Evolutionary conservation across 371 early-diverging fungal species (phyloP).

Genomic region (Chytridiales sp.): DNA sequence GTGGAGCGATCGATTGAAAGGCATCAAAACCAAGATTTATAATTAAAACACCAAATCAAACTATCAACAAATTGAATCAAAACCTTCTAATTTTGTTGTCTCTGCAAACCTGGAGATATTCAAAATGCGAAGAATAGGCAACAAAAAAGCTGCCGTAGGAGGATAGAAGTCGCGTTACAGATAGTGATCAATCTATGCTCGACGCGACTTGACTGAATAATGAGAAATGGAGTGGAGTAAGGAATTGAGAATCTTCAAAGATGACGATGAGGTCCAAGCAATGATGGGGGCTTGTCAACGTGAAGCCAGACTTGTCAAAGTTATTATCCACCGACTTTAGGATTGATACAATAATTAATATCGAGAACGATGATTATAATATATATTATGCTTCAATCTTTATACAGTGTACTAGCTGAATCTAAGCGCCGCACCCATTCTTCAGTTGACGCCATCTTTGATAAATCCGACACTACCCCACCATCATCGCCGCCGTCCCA

Average conservation of each 20-base stretch:
- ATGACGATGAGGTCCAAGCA: constrained; percentile 12
- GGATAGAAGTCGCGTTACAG: constrained; percentile 34
- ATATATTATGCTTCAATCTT: too few relatives aligned
- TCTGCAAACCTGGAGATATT: neutral
- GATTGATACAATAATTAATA: too few relatives aligned
- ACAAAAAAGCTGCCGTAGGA: constrained; percentile 6
- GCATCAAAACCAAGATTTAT: constrained; percentile 11
- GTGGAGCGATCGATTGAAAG: too few relatives aligned
- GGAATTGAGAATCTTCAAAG: constrained; percentile 24
- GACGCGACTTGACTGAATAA: constrained; percentile 33
- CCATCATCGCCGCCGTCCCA: constrained; percentile 8
- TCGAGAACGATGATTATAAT: too few relatives aligned
- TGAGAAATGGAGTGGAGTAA: constrained; percentile 33
- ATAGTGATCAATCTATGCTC: constrained; percentile 34
- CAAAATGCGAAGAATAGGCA: neutral
- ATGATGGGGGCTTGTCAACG: constrained; percentile 20
- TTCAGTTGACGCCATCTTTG: too few relatives aligned
- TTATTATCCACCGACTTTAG: too few relatives aligned
- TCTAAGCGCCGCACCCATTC: too few relatives aligned
- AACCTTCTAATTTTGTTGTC: constrained; percentile 9
- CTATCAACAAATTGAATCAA: constrained; percentile 11
- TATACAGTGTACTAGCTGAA: too few relatives aligned
- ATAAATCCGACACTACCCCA: too few relatives aligned
- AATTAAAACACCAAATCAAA: constrained; percentile 15
- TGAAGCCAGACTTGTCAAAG: too few relatives aligned